Evolutionary conservation across 164 flowering plant species (phyloP), one percentile per base, ranked within the genome.

Genomic region (Protea cynaroides): DNA sequence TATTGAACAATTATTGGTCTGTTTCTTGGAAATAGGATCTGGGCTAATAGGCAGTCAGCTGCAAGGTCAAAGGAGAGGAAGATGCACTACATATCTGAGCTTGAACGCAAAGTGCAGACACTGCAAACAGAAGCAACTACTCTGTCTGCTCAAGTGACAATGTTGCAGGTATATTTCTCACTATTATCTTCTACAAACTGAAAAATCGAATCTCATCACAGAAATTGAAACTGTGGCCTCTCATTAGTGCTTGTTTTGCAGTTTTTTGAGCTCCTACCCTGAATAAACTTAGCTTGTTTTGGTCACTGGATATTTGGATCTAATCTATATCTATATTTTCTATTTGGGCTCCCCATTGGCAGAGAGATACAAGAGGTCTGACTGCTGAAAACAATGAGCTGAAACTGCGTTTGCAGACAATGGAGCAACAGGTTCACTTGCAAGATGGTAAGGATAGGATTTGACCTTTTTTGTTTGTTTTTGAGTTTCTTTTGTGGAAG

Each of bases 21-120:
- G 18, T 73, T 1, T 56, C 37, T 49, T 71, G 53, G 46, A 5
- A 1, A 71, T 72, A 94, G 98, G 80, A 86, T 94, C 51, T 94
- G 97, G 98, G 98, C 98, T 59, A 94, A 94, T 69, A 79, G 98
- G 82, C 98, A 94, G 71, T 94, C 98, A 44, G 98, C 98, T 66
- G 96, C 98, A 23, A 86, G 98, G 75, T 93, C 98, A 34, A 93
- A 93, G 74, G 98, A 93, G 73, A 86, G 98, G 75, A 94, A 94
- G 73, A 89, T 94, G 97, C 83, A 97, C n/a, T 49, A 49, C 52
- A 49, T 49, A 49, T 15, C 52, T 15, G 52, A 49, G 19, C 52
- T 49, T 4, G 98, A 94, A 72, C 72, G 93, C 71, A 93, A 93
- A 77, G 91, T 93, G 22, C 97, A 89, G 76, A 84, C 96, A 4